Base-by-base conservation (phyloP, 176 grass and related monocot species). In the Carex kokanica region DNA sequence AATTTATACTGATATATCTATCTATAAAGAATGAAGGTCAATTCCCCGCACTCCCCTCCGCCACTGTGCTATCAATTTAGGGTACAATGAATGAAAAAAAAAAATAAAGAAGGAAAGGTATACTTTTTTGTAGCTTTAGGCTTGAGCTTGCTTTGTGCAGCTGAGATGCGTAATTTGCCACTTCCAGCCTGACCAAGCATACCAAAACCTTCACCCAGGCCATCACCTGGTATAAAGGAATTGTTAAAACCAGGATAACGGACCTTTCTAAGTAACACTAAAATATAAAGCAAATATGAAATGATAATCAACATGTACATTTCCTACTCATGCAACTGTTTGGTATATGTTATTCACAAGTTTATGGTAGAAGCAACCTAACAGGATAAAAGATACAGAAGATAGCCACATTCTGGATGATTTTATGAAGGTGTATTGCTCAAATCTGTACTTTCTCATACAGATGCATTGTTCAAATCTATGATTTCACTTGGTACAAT, bases 131-230 rank as follows among this genome's bases (percentile, higher is more conserved):
- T 89, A 60, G 90, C 86, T 84, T 90, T 90, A 74, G 88, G 45
- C 27, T 79, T 84, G 79, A 90, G 88, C 61, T 90, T 90, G 81
- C 83, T 90, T 41, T 98, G 92, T 17, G 34, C 95, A 79, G 87
- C 73, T 87, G 95, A 90, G 2, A 93, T 90, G 60, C 88, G 90
- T 73, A 98, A 88, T 66, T 88, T 98, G 66, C 95, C 90, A 51
- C 87, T 98, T 79, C 95, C 88, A 79, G 90, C 92, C 84, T 98
- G 95, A 71, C 95, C 92, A n/a, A 94, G 95, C 95, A 98, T 94
- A 38, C 95, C 95, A 88, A 92, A 97, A 23, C 88, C 88, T 79
- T 90, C 88, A 38, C 94, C 94, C 69, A 97, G 88, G 60, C 92
- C 95, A 93, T 98, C 95, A 83, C 90, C 92, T 97, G 21, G 72